These are phyloP conservation scores for Sphaerosporella brunnea DNA, from an alignment of 495 filamentous ascomycete genomes.

Conservation along the genomic window DNA sequence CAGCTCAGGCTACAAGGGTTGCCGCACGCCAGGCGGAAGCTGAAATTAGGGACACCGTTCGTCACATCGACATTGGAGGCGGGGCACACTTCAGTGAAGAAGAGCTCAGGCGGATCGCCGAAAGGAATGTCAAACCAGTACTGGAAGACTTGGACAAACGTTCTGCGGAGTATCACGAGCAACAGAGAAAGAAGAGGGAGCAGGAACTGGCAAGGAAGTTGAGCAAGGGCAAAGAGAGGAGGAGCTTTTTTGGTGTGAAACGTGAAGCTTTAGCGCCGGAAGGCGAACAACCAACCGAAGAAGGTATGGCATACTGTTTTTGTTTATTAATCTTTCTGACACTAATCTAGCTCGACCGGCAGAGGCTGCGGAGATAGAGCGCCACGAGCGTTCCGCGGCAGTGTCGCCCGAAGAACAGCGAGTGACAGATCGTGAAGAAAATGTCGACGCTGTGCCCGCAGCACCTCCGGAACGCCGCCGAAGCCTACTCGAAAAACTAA, in stretches of 20 bases:
- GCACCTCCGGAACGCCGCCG: neutral
- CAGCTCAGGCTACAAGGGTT: conserved; percentile 7
- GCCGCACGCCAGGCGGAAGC: conserved; percentile 13
- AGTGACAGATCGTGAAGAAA: neutral
- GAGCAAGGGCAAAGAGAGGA: conserved; percentile 33
- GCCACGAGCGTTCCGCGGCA: neutral
- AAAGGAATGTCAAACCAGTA: conserved; percentile 63
- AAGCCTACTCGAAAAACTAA: no score
- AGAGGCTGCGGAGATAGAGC: neutral
- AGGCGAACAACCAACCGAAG: neutral
- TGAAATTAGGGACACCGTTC: conserved; percentile 14
- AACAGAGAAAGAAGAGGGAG: conserved; percentile 23
- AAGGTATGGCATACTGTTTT: neutral
- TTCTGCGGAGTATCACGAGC: conserved; percentile 28
- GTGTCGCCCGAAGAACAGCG: neutral
- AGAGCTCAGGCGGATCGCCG: conserved; percentile 67
- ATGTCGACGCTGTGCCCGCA: neutral
- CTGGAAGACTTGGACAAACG: conserved; percentile 70
- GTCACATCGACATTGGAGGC: conserved; percentile 62
- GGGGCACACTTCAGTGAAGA: conserved; percentile 61
- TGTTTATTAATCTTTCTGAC: neutral
- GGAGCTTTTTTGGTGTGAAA: conserved; percentile 9
- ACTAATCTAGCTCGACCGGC: neutral
- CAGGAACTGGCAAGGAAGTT: conserved; percentile 38
- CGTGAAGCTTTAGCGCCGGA: conserved; percentile 27